These are phyloP conservation scores for Vinca major DNA, from an alignment of 305 asterid genomes.

Conservation along the genomic window DNA sequence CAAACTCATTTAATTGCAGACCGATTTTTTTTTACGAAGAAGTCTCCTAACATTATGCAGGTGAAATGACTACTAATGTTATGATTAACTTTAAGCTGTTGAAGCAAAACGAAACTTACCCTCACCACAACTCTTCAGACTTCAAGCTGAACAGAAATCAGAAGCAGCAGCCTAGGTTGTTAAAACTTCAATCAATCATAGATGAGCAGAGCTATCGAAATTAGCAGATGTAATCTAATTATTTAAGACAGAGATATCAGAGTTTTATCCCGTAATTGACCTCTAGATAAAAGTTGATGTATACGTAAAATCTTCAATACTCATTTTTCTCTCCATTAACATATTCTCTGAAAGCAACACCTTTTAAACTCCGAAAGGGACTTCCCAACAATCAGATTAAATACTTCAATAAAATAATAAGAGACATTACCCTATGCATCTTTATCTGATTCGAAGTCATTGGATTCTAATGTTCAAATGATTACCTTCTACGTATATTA, in stretches of 20 bases:
- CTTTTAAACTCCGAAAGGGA: constrained; percentile 43
- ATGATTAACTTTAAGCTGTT: constrained; percentile 19
- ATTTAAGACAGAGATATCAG: constrained; percentile 25
- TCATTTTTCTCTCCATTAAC: constrained; percentile 19
- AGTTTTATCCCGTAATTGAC: constrained; percentile 11
- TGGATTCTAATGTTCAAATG: constrained; percentile 14
- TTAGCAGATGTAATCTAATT: constrained; percentile 16
- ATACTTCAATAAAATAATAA: constrained; percentile 13
- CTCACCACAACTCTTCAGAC: constrained; percentile 28
- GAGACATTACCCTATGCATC: constrained; percentile 1
- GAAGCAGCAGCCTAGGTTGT: background rate
- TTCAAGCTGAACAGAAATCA: constrained; percentile 22
- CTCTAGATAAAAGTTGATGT: constrained; percentile 15
- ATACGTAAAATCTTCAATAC: background rate
- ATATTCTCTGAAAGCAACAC: constrained; percentile 45
- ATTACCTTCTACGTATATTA: background rate
- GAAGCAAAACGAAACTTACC: constrained; percentile 21
- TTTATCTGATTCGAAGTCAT: too few relatives aligned
- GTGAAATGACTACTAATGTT: constrained; percentile 11
- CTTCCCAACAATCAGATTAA: constrained; percentile 35
- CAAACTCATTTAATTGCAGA: background rate
- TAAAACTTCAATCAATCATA: constrained; percentile 13
- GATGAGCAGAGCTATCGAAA: constrained; percentile 24
- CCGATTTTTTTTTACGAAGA: background rate
- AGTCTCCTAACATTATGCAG: constrained; percentile 7